A percentile compares a stretch with the other conserved stretches of the same genome.
Conservation (phyloP, 495 filamentous ascomycete genomes). For the Aspergillus mulundensis region DNA sequence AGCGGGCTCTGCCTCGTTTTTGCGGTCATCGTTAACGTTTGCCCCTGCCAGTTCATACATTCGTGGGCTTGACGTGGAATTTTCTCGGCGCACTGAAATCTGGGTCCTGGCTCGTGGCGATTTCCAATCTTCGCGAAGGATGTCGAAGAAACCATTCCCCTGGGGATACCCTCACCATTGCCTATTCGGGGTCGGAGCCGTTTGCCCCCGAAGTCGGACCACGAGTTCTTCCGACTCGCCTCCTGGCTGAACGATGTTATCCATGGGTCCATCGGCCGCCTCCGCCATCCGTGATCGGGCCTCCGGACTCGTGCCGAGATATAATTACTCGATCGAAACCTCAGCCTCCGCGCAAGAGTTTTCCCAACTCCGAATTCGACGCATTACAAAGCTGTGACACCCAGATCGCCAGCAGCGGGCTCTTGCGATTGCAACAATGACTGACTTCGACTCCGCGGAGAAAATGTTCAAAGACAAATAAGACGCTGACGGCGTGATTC, state of each 20-base stretch:
- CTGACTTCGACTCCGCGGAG: background rate
- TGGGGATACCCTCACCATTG: conserved; percentile 18
- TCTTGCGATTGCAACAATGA: background rate
- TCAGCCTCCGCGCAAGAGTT: conserved; percentile 4
- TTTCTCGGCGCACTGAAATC: background rate
- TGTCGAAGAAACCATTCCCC: background rate
- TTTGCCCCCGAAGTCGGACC: conserved; percentile 1
- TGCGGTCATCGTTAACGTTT: background rate
- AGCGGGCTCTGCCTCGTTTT: background rate
- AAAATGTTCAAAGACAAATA: background rate
- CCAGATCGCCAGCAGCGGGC: background rate
- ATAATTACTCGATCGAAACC: conserved; percentile 28
- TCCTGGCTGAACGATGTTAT: background rate
- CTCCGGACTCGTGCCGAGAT: background rate
- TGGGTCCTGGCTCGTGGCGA: background rate
- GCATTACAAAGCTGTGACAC: conserved; percentile 1
- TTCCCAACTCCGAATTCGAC: conserved; percentile 15
- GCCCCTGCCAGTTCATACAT: conserved; percentile 2
- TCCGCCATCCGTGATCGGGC: conserved; percentile 22
- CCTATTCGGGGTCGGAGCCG: conserved; percentile 3
- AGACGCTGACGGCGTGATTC: background rate
- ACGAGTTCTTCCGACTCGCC: background rate
- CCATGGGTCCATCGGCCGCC: conserved; percentile 16
- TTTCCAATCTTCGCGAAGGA: background rate
- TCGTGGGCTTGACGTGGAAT: conserved; percentile 3